phyloP scores from a whole-genome alignment of 768 basidiomycete species.

The Auriscalpium microsporum region DNA sequence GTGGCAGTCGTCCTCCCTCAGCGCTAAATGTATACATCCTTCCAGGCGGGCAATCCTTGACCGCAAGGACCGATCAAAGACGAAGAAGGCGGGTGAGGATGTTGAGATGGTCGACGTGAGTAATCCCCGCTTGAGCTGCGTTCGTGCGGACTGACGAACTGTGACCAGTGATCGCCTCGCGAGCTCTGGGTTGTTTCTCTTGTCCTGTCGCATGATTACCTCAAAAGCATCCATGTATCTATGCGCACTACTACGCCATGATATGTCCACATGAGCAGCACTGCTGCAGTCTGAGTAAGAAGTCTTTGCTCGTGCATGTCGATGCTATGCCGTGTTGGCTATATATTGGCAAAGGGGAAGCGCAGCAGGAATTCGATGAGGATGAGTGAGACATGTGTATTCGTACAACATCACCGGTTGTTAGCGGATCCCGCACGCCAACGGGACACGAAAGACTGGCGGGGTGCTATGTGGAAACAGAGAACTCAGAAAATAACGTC shows the following conservation, averaged over 20 bases:
- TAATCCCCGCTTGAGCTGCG: conserved; percentile 14
- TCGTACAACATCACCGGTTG: too few relatives aligned
- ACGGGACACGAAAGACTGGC: conserved; percentile 1
- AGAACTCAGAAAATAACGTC: conserved; percentile 81
- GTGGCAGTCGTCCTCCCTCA: too few relatives aligned
- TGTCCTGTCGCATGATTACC: conserved; percentile 23
- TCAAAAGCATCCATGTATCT: conserved; percentile 62
- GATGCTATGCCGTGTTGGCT: too few relatives aligned
- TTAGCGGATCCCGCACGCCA: background rate
- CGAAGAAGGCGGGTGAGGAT: conserved; percentile 41
- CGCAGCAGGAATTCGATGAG: too few relatives aligned
- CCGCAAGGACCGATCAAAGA: conserved; percentile 75
- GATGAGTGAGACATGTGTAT: too few relatives aligned
- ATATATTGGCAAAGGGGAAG: too few relatives aligned
- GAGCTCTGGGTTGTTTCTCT: conserved; percentile 21
- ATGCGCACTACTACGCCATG: conserved; percentile 41
- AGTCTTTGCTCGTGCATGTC: too few relatives aligned
- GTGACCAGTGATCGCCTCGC: conserved; percentile 28
- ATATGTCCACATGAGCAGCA: conserved; percentile 43
- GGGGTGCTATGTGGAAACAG: conserved; percentile 2
- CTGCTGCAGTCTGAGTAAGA: background rate
- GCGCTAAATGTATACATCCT: conserved; percentile 1
- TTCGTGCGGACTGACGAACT: conserved; percentile 10
- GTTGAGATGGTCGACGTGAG: conserved; percentile 78
- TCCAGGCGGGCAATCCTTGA: conserved; percentile 76